Percentiles rank a stretch among this genome's conserved stretches.
These are phyloP conservation scores for Trichoderma sp. DNA, from an alignment of 2,329 filamentous ascomycete genomes.

Conservation along the genomic window DNA sequence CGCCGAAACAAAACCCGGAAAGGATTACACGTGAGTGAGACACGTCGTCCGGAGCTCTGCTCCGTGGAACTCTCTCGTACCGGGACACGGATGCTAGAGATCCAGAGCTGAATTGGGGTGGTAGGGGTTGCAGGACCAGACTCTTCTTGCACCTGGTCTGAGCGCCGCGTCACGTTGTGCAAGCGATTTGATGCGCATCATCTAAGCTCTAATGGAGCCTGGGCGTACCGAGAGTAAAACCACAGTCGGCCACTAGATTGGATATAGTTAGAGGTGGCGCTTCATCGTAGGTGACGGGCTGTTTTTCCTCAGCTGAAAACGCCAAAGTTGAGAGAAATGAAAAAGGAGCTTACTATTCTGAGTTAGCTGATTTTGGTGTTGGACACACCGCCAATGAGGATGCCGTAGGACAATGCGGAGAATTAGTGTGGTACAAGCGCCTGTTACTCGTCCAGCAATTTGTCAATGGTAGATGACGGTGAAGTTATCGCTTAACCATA, in stretches of 20 bases:
- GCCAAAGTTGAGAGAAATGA: background rate
- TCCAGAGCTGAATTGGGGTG: background rate
- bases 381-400: background rate
- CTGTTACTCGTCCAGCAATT: background rate
- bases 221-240: background rate
- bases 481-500: background rate
- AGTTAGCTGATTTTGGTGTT: background rate
- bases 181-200: slow-evolving; percentile 1
- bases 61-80: background rate
- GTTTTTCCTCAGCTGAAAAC: slow-evolving; percentile 8
- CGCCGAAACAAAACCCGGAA: background rate
- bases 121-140: background rate
- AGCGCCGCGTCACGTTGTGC: background rate
- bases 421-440: background rate
- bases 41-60: background rate
- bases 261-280: slow-evolving; percentile 1
- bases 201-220: background rate
- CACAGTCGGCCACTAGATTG: background rate
- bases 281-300: background rate
- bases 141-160: background rate
- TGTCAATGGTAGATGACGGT: background rate
- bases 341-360: background rate
- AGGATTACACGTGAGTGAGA: background rate
- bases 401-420: background rate
- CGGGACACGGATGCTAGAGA: background rate